These are phyloP conservation scores for Brassica carinata DNA, from an alignment of 345 rosid species.

Conservation along the genomic window DNA sequence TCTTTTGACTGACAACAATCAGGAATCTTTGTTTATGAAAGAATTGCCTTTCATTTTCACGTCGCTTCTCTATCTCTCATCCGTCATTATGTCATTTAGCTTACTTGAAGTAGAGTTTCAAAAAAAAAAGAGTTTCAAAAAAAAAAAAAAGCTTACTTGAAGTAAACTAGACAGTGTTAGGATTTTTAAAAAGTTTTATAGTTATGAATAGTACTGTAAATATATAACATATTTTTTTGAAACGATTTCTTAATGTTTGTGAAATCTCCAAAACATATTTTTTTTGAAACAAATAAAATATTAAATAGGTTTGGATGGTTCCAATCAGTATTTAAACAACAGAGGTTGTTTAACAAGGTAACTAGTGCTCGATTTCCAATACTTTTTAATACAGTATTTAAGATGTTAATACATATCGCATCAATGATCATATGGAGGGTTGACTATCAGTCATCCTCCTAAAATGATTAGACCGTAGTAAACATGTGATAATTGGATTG, in stretches of 20 bases:
- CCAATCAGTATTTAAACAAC: no score
- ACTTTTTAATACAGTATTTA: no score
- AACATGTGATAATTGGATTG: background rate
- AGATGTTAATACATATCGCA: no score
- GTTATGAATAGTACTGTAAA: background rate
- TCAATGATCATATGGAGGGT: no score
- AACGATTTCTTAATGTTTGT: no score
- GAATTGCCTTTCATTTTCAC: constrained; percentile 37
- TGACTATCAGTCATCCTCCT: no score
- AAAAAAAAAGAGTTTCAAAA: no score
- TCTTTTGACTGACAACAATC: background rate
- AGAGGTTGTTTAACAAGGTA: no score
- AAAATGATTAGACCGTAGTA: background rate
- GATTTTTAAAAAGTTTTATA: background rate
- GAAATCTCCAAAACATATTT: no score
- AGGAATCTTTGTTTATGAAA: constrained; percentile 1
- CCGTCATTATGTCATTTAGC: background rate
- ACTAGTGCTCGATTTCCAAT: no score
- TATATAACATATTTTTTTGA: background rate
- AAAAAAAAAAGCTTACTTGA: background rate
- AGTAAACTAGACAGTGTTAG: background rate
- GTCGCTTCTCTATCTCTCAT: background rate
- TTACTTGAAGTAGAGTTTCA: background rate
- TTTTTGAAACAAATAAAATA: no score
- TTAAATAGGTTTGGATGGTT: no score